These are phyloP conservation scores for Xylaria venustula DNA, from an alignment of 495 filamentous ascomycete genomes.

Conservation along the genomic window DNA sequence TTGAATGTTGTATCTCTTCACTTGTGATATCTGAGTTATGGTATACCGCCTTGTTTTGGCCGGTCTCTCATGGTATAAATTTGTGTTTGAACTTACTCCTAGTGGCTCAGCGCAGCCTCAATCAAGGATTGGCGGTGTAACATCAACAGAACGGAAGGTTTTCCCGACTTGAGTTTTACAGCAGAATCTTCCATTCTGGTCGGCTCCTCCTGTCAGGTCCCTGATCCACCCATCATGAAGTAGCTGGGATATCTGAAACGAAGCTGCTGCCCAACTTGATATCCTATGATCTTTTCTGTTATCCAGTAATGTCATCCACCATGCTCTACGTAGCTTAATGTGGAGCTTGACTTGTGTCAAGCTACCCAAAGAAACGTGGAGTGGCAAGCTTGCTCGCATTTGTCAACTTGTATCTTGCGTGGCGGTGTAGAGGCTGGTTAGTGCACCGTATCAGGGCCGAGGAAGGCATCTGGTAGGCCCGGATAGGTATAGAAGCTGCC, in stretches of 20 bases:
- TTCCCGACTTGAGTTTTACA: conserved; percentile 17
- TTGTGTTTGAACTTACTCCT: conserved; percentile 18
- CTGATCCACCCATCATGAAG: conserved; percentile 26
- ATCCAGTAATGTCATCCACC: conserved; percentile 27
- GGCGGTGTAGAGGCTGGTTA: conserved; percentile 15
- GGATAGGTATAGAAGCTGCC: neutral
- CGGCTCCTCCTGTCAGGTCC: conserved; percentile 22
- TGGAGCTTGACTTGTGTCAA: conserved; percentile 27
- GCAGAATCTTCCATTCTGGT: conserved; percentile 14
- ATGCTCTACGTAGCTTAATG: conserved; percentile 28
- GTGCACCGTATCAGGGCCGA: neutral
- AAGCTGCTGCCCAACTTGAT: conserved; percentile 27
- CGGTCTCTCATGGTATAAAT: conserved; percentile 18
- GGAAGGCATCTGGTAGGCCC: conserved; percentile 1
- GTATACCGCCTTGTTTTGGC: conserved; percentile 10
- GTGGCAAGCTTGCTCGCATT: conserved; percentile 23
- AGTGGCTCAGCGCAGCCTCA: conserved; percentile 18
- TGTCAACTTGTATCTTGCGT: conserved; percentile 28
- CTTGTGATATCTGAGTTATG: conserved; percentile 1
- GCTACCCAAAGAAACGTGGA: conserved; percentile 16
- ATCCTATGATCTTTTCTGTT: conserved; percentile 1
- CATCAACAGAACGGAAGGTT: conserved; percentile 23
- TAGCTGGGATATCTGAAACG: conserved; percentile 30
- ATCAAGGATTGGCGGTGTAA: conserved; percentile 29
- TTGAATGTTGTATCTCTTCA: neutral